Evolutionary conservation across 129 eudicot genomes (phyloP), one percentile per base, ranked within the genome.

Genomic region (Glebionis coronaria): DNA sequence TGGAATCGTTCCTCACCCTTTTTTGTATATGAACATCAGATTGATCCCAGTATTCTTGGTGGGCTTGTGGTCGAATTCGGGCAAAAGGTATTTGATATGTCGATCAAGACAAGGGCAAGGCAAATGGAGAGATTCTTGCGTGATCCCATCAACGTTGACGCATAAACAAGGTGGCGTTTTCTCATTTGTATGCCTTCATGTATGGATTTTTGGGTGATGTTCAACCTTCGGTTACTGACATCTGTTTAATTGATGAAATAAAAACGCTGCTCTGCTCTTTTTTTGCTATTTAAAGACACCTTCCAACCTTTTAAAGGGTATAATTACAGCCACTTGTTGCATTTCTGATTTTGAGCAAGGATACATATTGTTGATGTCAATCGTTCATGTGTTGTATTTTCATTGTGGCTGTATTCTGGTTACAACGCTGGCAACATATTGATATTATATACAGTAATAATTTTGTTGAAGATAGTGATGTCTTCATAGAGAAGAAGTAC

Each of bases 91-190:
- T 85, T 87, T 67, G 97, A 91, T 73, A 83, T 85, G 90, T 91
- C 97, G 51, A 91, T 91, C 40, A 91, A 73, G 74, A 91, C 93
- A 3, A 79, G 95, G 85, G 97, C 97, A 29, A 78, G 76, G 56
- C 90, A 91, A 82, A 91, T 91, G 97, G 95, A 91, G 80, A 76
- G 94, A 72, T 88, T 91, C 78, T 80, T 91, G 74, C 83, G 96
- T 20, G 91, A 88, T 38, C 97, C 97, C 9, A 44, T 79, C 73
- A 85, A 82, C 84, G 46, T 83, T 46, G 82, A 68, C 13, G 58
- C 79, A 63, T 75, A 69, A 75, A 35, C 19, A 58, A 25, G 20
- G 3, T 56, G 19, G 16, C 28, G 1, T 20, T 20, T 67, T 20
- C 50, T 28, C 19, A 69, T 69, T 50, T 65, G 46, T 73, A 56